These are phyloP conservation scores for Lactarius sanguifluus DNA, from an alignment of 768 basidiomycete species.

Conservation along the genomic window DNA sequence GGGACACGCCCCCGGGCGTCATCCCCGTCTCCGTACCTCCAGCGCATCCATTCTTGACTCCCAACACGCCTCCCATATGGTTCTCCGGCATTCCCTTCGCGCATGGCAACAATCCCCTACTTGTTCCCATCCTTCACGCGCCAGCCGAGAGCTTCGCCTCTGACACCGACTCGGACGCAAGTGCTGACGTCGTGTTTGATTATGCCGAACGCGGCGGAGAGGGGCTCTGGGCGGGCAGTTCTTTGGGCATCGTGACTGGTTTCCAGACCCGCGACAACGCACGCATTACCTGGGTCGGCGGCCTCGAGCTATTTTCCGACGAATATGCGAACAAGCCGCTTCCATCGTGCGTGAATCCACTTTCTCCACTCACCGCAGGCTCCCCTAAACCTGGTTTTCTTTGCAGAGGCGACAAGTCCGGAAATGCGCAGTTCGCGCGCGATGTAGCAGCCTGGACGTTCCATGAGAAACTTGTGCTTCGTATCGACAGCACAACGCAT, in stretches of 20 bases:
- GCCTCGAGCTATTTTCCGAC: constrained; percentile 77
- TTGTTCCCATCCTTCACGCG: constrained; percentile 80
- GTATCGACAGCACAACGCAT: constrained; percentile 74
- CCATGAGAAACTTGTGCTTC: constrained; percentile 79
- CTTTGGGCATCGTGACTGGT: constrained; percentile 76
- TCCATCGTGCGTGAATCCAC: constrained; percentile 46
- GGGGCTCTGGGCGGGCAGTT: constrained; percentile 79
- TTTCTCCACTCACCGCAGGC: background rate
- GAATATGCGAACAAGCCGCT: constrained; percentile 65
- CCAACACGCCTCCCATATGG: constrained; percentile 61
- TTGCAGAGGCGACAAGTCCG: constrained; percentile 57
- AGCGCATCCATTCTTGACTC: constrained; percentile 46
- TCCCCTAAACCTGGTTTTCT: constrained; percentile 9
- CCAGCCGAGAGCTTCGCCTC: constrained; percentile 74
- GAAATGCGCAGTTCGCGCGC: constrained; percentile 70
- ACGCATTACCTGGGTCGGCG: constrained; percentile 78
- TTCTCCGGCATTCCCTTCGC: constrained; percentile 72
- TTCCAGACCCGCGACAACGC: constrained; percentile 84
- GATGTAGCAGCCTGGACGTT: constrained; percentile 90
- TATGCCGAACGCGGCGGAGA: constrained; percentile 74
- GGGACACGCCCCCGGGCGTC: constrained; percentile 59
- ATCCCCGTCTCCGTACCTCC: constrained; percentile 60
- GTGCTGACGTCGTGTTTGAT: constrained; percentile 63
- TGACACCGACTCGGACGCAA: constrained; percentile 56
- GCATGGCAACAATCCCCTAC: constrained; percentile 68